phyloP scores from a whole-genome alignment of 179 eudicot species.

The Beta macrorhiza region DNA sequence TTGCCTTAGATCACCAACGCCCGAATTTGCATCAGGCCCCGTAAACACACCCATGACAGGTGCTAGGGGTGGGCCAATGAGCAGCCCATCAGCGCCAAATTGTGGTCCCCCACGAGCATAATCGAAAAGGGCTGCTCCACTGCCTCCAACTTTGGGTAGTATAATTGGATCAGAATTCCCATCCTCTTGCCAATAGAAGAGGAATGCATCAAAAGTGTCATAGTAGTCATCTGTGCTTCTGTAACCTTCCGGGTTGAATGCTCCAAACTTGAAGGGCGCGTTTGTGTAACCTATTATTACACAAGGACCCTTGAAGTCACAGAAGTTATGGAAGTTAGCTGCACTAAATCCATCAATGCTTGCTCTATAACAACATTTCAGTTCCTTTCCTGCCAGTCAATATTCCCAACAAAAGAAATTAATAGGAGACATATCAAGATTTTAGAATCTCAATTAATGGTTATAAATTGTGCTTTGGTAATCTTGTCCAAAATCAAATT shows the following conservation, averaged over 20 bases:
- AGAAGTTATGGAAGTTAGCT: constrained; percentile 63
- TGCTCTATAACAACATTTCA: constrained; percentile 88
- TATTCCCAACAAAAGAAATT: background rate
- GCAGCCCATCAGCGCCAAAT: constrained; percentile 78
- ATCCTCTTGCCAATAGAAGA: constrained; percentile 50
- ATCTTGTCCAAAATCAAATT: background rate
- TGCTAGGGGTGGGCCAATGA: constrained; percentile 76
- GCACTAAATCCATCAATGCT: constrained; percentile 80
- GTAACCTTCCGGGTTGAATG: constrained; percentile 89
- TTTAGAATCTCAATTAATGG: no score
- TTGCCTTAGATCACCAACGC: constrained; percentile 80
- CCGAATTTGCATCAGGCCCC: constrained; percentile 82
- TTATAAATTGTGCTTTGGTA: no score
- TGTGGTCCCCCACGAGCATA: constrained; percentile 90
- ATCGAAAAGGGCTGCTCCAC: constrained; percentile 88
- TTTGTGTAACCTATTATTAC: constrained; percentile 78
- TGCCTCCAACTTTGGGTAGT: constrained; percentile 83
- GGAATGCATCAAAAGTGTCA: constrained; percentile 75
- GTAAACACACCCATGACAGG: constrained; percentile 96
- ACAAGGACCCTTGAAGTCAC: constrained; percentile 95
- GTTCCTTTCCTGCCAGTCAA: constrained; percentile 61
- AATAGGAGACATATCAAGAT: no score
- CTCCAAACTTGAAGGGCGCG: constrained; percentile 74
- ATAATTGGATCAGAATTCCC: constrained; percentile 34
- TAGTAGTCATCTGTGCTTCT: constrained; percentile 90